Conservation (phyloP, 331 rosid species). For the Stylosanthes scabra region DNA sequence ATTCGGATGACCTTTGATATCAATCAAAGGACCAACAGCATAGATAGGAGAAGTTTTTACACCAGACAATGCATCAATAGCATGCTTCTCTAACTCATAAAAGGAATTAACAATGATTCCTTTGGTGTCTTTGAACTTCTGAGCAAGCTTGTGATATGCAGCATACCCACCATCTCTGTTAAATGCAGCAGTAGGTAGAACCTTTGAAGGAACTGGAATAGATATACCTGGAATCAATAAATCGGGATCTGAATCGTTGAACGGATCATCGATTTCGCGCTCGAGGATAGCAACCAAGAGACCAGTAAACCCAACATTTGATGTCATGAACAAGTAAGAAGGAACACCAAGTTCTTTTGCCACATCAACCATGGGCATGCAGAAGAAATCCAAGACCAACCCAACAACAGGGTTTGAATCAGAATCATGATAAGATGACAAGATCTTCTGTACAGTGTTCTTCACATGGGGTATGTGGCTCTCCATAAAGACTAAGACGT, state of each 20-base stretch:
- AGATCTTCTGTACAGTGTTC: conserved; percentile 38
- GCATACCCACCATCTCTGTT: conserved; percentile 50
- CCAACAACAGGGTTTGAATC: conserved; percentile 38
- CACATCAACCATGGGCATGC: conserved; percentile 53
- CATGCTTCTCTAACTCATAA: conserved; percentile 50
- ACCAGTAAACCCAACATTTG: conserved; percentile 47
- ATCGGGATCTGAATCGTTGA: conserved; percentile 39
- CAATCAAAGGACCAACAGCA: conserved; percentile 66
- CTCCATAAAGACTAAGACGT: conserved; percentile 32
- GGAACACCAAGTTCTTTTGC: conserved; percentile 58
- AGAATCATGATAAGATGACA: conserved; percentile 33
- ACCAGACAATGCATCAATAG: conserved; percentile 38
- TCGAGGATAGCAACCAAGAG: conserved; percentile 33
- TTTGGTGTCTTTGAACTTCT: conserved; percentile 43
- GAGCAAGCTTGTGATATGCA: conserved; percentile 38
- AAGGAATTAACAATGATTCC: conserved; percentile 64
- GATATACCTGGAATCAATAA: conserved; percentile 46
- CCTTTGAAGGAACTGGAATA: conserved; percentile 37
- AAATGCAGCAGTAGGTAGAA: conserved; percentile 42
- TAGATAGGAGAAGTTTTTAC: conserved; percentile 54
- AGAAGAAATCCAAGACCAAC: conserved; percentile 44
- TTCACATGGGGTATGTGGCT: conserved; percentile 51
- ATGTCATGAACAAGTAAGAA: conserved; percentile 49
- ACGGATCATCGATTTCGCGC: conserved; percentile 38
- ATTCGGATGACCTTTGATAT: conserved; percentile 37